Evolutionary conservation across 2,329 filamentous ascomycete species (phyloP).

Genomic region (Colletotrichum tamarilloi): DNA sequence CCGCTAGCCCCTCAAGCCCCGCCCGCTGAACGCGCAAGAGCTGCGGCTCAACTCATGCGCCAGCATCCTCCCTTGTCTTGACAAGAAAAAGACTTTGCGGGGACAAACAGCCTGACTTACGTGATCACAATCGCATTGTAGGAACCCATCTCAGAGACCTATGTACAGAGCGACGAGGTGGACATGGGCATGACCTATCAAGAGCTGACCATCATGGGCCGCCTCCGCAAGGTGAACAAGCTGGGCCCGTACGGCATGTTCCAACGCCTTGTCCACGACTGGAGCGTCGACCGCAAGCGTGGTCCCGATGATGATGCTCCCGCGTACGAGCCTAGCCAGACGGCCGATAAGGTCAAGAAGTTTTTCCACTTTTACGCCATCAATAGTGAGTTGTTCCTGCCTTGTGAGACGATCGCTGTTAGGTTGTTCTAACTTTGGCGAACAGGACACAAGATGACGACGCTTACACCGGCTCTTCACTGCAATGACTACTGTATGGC

Average conservation of each 20-base stretch:
- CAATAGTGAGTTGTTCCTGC: conserved; percentile 50
- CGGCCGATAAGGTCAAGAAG: conserved; percentile 52
- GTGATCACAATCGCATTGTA: background rate
- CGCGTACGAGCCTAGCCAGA: conserved; percentile 49
- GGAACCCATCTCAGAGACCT: conserved; percentile 73
- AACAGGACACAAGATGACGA: conserved; percentile 36
- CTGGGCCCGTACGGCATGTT: conserved; percentile 61
- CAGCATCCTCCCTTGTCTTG: background rate
- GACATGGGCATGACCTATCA: conserved; percentile 66
- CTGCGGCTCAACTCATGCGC: background rate
- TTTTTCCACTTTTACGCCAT: conserved; percentile 69
- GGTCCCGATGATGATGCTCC: conserved; percentile 43
- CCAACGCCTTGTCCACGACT: conserved; percentile 57
- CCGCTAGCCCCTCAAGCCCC: background rate
- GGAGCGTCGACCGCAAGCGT: conserved; percentile 48
- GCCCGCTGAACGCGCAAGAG: background rate
- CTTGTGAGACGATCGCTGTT: background rate
- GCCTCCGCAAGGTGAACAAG: conserved; percentile 57
- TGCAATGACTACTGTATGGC: conserved; percentile 36
- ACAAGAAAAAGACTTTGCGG: background rate
- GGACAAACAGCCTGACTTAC: background rate
- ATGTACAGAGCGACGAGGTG: conserved; percentile 61
- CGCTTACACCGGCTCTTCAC: conserved; percentile 34
- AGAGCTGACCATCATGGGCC: conserved; percentile 51
- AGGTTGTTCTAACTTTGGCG: background rate